These are phyloP conservation scores for Quercus agrifolia DNA, from an alignment of 306 rosid genomes.

Conservation along the genomic window DNA sequence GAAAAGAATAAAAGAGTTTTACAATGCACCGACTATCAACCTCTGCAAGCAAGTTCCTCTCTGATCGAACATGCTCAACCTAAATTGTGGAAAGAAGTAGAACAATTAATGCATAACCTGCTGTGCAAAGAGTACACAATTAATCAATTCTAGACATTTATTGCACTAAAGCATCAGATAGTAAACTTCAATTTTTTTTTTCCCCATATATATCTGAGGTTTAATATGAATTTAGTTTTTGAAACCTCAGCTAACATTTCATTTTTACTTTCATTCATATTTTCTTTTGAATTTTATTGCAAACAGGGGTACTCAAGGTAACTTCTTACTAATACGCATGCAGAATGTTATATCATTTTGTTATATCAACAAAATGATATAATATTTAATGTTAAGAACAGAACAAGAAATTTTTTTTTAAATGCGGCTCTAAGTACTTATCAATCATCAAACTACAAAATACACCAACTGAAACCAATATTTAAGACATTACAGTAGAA, in stretches of 20 bases:
- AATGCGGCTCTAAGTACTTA: not conserved
- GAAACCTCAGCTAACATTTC: not conserved
- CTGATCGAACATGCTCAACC: conserved; percentile 99
- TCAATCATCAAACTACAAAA: not conserved
- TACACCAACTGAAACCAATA: not conserved
- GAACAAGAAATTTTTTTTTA: not conserved
- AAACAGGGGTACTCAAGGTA: not conserved
- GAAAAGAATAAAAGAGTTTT: conserved; percentile 91
- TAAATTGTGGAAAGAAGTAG: conserved; percentile 20
- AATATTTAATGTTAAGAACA: not conserved
- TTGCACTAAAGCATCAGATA: not conserved
- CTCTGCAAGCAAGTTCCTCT: conserved; percentile 99
- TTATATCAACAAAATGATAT: not conserved
- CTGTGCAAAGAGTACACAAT: not conserved
- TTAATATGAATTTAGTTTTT: not conserved
- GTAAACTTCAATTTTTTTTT: not conserved
- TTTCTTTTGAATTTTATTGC: not conserved
- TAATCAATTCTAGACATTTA: not conserved
- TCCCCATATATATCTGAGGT: not conserved
- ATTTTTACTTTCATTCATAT: not conserved
- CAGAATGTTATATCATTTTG: not conserved
- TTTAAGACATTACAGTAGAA: not conserved
- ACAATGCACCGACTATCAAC: conserved; percentile 99
- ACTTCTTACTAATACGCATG: not conserved
- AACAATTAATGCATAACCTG: conserved; percentile 8